phyloP scores from a whole-genome alignment of 495 filamentous ascomycete genomes.

The Neurospora sp. region DNA sequence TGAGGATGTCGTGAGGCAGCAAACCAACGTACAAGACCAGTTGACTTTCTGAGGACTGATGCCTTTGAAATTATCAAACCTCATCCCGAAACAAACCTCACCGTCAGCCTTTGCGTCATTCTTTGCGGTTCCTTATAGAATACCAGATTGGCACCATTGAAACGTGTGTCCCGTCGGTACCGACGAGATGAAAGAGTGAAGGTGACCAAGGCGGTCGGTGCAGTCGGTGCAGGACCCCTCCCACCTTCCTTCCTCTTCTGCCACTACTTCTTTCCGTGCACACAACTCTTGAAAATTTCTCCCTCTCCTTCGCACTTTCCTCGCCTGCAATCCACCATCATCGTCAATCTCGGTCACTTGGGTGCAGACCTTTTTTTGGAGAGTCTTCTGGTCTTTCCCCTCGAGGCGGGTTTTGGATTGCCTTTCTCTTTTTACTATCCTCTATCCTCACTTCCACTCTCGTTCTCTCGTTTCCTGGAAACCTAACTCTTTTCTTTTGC shows the following conservation, averaged over 20 bases:
- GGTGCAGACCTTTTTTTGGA: neutral
- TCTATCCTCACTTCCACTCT: neutral
- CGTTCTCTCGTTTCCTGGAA: slow-evolving; percentile 6
- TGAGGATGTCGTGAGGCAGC: neutral
- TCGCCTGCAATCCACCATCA: neutral
- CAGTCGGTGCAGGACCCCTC: neutral
- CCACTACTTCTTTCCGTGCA: neutral
- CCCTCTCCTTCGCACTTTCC: neutral
- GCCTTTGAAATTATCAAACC: slow-evolving; percentile 5
- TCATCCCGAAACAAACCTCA: neutral
- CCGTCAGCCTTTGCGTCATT: neutral
- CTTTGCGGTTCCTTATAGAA: neutral
- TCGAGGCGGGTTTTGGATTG: neutral
- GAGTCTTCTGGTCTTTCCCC: neutral
- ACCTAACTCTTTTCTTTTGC: neutral
- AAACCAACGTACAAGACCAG: neutral
- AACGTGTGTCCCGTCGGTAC: neutral
- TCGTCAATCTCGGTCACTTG: neutral
- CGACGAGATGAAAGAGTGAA: neutral
- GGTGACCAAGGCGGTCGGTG: neutral
- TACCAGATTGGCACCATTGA: neutral
- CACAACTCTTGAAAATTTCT: neutral
- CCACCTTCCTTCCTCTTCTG: neutral
- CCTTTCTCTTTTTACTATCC: neutral
- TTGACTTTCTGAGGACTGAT: neutral